Evolutionary conservation across 1,284 basidiomycete species (phyloP).

Genomic region (Coniferiporia weirii): DNA sequence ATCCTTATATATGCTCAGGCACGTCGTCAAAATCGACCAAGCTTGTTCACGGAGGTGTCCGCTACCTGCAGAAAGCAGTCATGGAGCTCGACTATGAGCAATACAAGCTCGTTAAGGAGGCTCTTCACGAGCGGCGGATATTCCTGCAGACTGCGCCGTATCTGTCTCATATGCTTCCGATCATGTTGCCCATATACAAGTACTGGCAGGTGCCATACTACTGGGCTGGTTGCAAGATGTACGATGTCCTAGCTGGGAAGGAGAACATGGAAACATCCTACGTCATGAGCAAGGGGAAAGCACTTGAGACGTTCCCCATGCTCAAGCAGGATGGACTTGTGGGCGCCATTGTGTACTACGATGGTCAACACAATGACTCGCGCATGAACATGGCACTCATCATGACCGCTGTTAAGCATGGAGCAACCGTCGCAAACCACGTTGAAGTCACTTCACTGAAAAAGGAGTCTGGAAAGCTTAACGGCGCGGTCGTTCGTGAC

Average conservation of each 20-base stretch:
- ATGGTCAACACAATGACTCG: slow-evolving; percentile 97
- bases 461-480: slow-evolving; percentile 58
- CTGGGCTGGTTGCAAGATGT: slow-evolving; percentile 93
- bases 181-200: slow-evolving; percentile 76
- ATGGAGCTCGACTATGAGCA: slow-evolving; percentile 96
- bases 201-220: slow-evolving; percentile 99
- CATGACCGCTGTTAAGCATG: slow-evolving; percentile 92
- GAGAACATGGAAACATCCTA: slow-evolving; percentile 98
- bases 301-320: slow-evolving; percentile 95
- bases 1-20: slow-evolving; percentile 39
- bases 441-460: slow-evolving; percentile 81
- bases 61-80: slow-evolving; percentile 95
- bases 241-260: slow-evolving; percentile 91
- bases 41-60: slow-evolving; percentile 95
- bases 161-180: slow-evolving; percentile 87
- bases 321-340: slow-evolving; percentile 90
- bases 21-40: slow-evolving; percentile 98
- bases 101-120: slow-evolving; percentile 94
- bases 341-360: slow-evolving; percentile 95
- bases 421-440: slow-evolving; percentile 88
- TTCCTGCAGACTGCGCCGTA: slow-evolving; percentile 97
- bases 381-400: slow-evolving; percentile 96
- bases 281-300: slow-evolving; percentile 90
- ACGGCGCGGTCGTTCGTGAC: slow-evolving; percentile 78
- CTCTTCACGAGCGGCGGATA: slow-evolving; percentile 87